Evolutionary conservation across 352 stramenopile genomes (phyloP).

Genomic region (Globisporangium rhizosaccharum): DNA sequence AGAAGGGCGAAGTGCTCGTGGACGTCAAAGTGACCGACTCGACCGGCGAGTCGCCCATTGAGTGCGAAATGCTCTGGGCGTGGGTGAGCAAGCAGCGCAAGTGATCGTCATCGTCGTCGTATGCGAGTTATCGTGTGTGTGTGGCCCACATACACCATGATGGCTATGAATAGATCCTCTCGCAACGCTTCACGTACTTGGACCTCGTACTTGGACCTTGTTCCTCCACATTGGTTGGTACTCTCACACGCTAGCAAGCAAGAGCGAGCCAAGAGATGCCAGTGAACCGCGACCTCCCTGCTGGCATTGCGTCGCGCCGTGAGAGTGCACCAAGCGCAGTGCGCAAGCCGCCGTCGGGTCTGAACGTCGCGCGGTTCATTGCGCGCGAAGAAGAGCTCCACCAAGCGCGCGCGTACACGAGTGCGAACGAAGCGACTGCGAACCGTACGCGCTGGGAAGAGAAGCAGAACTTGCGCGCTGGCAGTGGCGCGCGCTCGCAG

Average conservation of each 20-base stretch:
- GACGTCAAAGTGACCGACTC: constrained; percentile 71
- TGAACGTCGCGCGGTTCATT: constrained; percentile 76
- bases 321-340: constrained; percentile 16
- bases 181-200: not conserved
- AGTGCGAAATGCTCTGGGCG: constrained; percentile 82
- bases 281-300: constrained; percentile 42
- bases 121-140: no score
- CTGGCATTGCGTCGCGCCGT: constrained; percentile 35
- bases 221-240: no score
- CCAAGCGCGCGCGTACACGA: constrained; percentile 50
- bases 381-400: constrained; percentile 68
- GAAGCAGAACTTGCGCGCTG: constrained; percentile 57
- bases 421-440: constrained; percentile 38
- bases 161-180: not conserved
- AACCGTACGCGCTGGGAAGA: constrained; percentile 68
- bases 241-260: not conserved
- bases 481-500: constrained; percentile 42
- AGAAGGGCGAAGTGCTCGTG: constrained; percentile 73
- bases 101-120: not conserved
- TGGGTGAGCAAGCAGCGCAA: constrained; percentile 68
- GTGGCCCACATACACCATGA: no score
- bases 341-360: constrained; percentile 39
- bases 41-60: constrained; percentile 65
- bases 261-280: constrained; percentile 23
- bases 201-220: not conserved